Conservation (phyloP, 805 yeast genomes). For the Saccharomycopsis schoenii region DNA sequence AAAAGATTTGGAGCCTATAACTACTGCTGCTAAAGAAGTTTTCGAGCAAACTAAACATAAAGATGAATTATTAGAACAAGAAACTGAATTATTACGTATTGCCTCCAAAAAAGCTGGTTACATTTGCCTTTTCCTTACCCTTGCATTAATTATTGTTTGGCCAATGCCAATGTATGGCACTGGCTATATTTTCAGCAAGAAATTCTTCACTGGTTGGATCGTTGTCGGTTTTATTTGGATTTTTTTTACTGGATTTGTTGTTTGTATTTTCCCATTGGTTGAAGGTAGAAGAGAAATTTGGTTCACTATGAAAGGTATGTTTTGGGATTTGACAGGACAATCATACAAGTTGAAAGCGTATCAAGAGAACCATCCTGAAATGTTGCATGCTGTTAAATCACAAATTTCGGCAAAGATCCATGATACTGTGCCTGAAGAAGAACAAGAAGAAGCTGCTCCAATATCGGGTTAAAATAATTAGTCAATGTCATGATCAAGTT, state of each 20-base stretch:
- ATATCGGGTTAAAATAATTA: constrained; percentile 25
- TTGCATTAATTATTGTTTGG: constrained; percentile 65
- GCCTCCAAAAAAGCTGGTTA: constrained; percentile 54
- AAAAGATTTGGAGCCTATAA: constrained; percentile 3
- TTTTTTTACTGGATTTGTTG: constrained; percentile 54
- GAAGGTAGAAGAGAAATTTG: constrained; percentile 64
- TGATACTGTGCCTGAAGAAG: constrained; percentile 39
- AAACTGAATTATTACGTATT: constrained; percentile 39
- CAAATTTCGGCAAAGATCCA: constrained; percentile 35
- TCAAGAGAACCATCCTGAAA: constrained; percentile 67
- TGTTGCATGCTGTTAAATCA: constrained; percentile 61
- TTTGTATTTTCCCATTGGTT: constrained; percentile 58
- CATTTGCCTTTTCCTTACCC: constrained; percentile 50
- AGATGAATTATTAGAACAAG: constrained; percentile 33
- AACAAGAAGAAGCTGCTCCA: constrained; percentile 99
- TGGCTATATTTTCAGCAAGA: constrained; percentile 61
- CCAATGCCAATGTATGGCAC: constrained; percentile 94
- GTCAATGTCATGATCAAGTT: not conserved
- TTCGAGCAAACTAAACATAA: constrained; percentile 17
- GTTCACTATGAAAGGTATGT: constrained; percentile 63
- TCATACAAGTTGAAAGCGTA: constrained; percentile 60
- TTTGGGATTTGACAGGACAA: constrained; percentile 81
- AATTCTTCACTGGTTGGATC: constrained; percentile 85
- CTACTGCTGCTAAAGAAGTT: constrained; percentile 11
- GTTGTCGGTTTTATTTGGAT: constrained; percentile 76